Evolutionary conservation across 2,329 filamentous ascomycete species (phyloP), one percentile per base, ranked within the genome.

Genomic region (Colletotrichum gigasporum): DNA sequence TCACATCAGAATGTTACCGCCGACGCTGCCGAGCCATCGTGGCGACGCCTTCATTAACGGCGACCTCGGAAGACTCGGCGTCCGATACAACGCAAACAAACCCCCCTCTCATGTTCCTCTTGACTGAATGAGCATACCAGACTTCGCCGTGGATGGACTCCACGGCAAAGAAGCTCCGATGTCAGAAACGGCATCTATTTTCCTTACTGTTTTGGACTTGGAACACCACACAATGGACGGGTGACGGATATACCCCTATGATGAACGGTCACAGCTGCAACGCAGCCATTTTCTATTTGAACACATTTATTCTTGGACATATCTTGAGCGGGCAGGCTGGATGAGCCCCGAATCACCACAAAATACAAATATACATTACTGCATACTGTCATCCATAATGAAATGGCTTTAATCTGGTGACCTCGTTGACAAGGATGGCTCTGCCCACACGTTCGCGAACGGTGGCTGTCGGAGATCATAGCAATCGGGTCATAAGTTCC

Each of bases 241-340:
- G 61, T 48, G 55, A 64, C 22, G 61, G 61, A 64, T 53, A 64
- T 64, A 64, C 61, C 61, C 61, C 42, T 35, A 41, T 35, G 44
- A 51, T 39, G 48, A 53, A 53, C 20, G 32, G 39, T 18, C 26
- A 34, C 34, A 22, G 55, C 47, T 47, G 55, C 55, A 16, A 52
- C 18, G 54, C 61, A 42, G 61, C 47, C 39, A 12, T 26, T 50
- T 56, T 35, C 37, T 39, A 42, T 26, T 52, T 34, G 18, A 9
- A 26, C 30, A 18, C 6, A 42, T 35, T 35, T 6, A 37, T 39
- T 57, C n/a, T 37, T 57, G 7, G 32, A 18, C 14, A 41, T 4
- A 16, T n/a, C 12, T 39, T 12, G 32, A 32, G 48, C 30, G 14
- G 14, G 28, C 47, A 50, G n/a, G 22, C 24, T 50, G 45, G 7